Conservation (phyloP, 2,329 filamentous ascomycete genomes). For the Chaetomium strumarium region DNA sequence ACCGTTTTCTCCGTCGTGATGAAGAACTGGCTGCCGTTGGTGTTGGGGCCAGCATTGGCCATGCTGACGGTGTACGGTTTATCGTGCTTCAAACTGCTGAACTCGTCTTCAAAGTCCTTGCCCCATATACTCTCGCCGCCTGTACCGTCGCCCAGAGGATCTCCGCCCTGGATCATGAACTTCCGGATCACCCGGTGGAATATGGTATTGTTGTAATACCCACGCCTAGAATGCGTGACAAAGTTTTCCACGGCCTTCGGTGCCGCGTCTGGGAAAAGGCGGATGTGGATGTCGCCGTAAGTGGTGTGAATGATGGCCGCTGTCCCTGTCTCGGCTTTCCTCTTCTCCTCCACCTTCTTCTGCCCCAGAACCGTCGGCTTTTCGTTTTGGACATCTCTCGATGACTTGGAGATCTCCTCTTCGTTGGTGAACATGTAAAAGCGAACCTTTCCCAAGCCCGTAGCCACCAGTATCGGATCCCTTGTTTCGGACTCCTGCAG, state of each 20-base stretch:
- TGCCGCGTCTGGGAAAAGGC: conserved; percentile 86
- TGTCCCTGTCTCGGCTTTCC: conserved; percentile 66
- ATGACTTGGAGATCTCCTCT: conserved; percentile 71
- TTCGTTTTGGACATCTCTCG: conserved; percentile 91
- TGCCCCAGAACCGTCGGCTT: conserved; percentile 65
- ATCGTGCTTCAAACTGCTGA: conserved; percentile 85
- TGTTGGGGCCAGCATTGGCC: conserved; percentile 94
- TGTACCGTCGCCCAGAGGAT: conserved; percentile 82
- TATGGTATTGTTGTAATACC: conserved; percentile 96
- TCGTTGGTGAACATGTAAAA: conserved; percentile 99
- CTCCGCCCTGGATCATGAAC: conserved; percentile 93
- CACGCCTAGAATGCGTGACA: conserved; percentile 78
- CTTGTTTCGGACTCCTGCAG: conserved; percentile 85
- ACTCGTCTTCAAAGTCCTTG: conserved; percentile 88
- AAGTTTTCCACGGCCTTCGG: conserved; percentile 98
- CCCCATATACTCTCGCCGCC: conserved; percentile 92
- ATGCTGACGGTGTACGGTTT: conserved; percentile 95
- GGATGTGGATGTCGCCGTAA: conserved; percentile 87
- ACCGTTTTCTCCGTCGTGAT: conserved; percentile 95
- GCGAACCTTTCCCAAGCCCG: conserved; percentile 77
- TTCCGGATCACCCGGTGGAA: conserved; percentile 97
- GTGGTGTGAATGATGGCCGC: conserved; percentile 86
- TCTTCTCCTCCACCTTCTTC: conserved; percentile 52
- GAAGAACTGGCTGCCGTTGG: conserved; percentile 96
- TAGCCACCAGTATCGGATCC: conserved; percentile 82